Conservation (phyloP, 2,329 filamentous ascomycete genomes). For the Didymosphaeria variabile region DNA sequence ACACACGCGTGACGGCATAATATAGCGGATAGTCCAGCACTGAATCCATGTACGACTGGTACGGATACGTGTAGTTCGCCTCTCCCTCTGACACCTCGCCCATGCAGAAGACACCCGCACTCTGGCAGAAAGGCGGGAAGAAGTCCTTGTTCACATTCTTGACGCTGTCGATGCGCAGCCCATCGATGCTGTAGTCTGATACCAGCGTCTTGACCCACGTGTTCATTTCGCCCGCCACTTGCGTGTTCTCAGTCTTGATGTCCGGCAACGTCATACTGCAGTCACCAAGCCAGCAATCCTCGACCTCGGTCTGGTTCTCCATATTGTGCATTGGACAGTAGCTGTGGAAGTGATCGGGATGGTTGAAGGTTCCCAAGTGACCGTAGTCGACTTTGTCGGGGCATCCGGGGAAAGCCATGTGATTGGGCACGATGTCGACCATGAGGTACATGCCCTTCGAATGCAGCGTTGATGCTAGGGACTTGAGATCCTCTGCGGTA, state of each 20-base stretch:
- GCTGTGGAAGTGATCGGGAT: slow-evolving; percentile 18
- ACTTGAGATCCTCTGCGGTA: slow-evolving; percentile 52
- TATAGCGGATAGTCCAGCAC: slow-evolving; percentile 66
- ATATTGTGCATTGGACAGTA: slow-evolving; percentile 20
- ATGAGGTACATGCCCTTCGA: slow-evolving; percentile 51
- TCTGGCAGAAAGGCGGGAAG: slow-evolving; percentile 61
- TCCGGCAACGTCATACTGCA: slow-evolving; percentile 29
- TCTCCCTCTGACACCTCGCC: slow-evolving; percentile 49
- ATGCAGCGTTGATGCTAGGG: slow-evolving; percentile 53
- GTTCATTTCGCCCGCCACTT: slow-evolving; percentile 19
- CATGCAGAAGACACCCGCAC: slow-evolving; percentile 57
- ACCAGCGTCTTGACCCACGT: slow-evolving; percentile 20
- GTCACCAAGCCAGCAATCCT: slow-evolving; percentile 28
- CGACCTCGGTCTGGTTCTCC: slow-evolving; percentile 25
- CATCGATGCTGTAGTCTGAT: slow-evolving; percentile 50
- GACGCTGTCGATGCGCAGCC: slow-evolving; percentile 66
- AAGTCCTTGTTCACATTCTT: slow-evolving; percentile 67
- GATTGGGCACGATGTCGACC: slow-evolving; percentile 59
- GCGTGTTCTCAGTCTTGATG: slow-evolving; percentile 22
- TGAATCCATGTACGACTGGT: slow-evolving; percentile 59
- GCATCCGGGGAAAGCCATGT: slow-evolving; percentile 34
- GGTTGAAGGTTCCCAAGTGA: slow-evolving; percentile 18
- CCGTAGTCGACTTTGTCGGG: slow-evolving; percentile 22
- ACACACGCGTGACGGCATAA: slow-evolving; percentile 24
- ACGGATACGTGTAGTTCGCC: slow-evolving; percentile 32